Evolutionary conservation across 306 rosid species (phyloP), one percentile per base, ranked within the genome.

Genomic region (Abrus pulchellus): DNA sequence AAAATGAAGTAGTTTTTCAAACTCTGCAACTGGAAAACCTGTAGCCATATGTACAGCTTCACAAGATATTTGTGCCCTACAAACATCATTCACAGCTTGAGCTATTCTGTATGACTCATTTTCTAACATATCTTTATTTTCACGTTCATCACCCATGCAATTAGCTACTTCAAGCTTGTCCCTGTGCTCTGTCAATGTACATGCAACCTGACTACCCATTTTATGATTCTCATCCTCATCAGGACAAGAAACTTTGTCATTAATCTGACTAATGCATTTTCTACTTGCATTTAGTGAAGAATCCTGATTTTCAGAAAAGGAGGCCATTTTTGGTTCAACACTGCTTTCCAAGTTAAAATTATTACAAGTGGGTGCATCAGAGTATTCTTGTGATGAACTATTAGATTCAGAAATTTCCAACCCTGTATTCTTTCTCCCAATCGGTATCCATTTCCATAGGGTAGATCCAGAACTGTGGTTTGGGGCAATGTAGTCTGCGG

Each of bases 391-490:
- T n/a, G 82, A 80, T 29, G 88, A 88, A 80, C 59, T 64, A 36
- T 59, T 86, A 82, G 80, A 76, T 78, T 86, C 81, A 48, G 87
- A 88, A 52, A 62, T 77, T 60, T 79, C 71, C 40, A 76, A 75
- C 47, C 85, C 76, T 32, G 77, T 43, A 86, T 83, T 85, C 84
- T 90, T 91, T 67, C 71, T 80, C 68, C 80, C 90, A 78, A 81
- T 77, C 5, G 97, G 97, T 82, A 94, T 85, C 95, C 98, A 90
- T 82, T 88, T 92, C 88, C 89, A 93, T 43, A 81, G 84, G 53
- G 80, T 55, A 71, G 89, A 82, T 68, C 89, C 87, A 80, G 83
- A 86, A 56, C 84, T 61, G 56, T 52, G 83, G 80, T 38, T 86
- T 81, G 81, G 90, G 54, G 75, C 82, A 57, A 77, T 78, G 84